Evolutionary conservation across 1,284 basidiomycete genomes (phyloP), one percentile per base, ranked within the genome.

Genomic region (Cronartium ribicola): DNA sequence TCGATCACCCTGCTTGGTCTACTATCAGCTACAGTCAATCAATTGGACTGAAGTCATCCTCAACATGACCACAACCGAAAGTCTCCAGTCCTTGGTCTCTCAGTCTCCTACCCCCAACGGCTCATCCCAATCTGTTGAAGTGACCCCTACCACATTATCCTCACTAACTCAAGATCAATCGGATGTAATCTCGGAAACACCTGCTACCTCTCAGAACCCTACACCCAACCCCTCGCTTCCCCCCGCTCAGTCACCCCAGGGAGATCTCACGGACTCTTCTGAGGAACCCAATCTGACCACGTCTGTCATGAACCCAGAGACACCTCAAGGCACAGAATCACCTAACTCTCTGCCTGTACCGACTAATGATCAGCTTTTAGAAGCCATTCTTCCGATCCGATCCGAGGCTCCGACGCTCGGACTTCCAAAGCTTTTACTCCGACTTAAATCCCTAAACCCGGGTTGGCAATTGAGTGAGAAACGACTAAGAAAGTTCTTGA

Each of bases 391-490:
- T 5, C 41, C 48, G 11, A 67, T 67, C 59, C 64, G 71, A 29
- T 43, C 55, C 17, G 37, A 61, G 17, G 43, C 55, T 46, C 71
- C 71, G n/a, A 61, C 55, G 22, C 44, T 74, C 14, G 71, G 71
- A 4, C 57, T 74, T 20, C 71, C 65, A 13, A 74, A 74, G 17
- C 44, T 74, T n/a, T 43, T 74, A 13, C 11, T 39, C 55, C 65
- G 64, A 46, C 65, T 74, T 59, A 74, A 74, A 39, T 51, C 65
- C 20, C 40, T 61, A 22, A 66, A 74, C 40, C 71, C 71, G 40
- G 44, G 41, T 17, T 74, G 71, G 71, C 71, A 74, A 44, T 43
- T 74, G 29, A 66, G 64, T 55, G 71, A 74, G 46, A 74, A 67
- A 51, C 51, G 71, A 48, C 40, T 74, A 11, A n/a, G 71, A 20